These are phyloP conservation scores for Tetrastigma voinierianum DNA, from an alignment of 164 flowering plant species.

Conservation along the genomic window DNA sequence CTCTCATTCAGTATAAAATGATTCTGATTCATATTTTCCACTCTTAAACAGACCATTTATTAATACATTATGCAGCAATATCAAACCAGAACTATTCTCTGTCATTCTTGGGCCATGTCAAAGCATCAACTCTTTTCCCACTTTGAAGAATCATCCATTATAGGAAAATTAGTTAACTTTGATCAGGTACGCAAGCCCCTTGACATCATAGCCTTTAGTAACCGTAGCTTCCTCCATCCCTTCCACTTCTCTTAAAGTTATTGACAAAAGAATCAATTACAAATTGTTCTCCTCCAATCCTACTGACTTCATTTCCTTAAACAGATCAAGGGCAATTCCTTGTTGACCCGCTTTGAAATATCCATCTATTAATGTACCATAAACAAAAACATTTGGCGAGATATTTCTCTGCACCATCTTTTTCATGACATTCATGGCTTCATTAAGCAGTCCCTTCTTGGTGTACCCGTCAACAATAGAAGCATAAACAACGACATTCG, in stretches of 20 bases:
- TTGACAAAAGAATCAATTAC: slow-evolving; percentile 71
- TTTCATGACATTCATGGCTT: slow-evolving; percentile 45
- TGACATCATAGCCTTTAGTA: slow-evolving; percentile 48
- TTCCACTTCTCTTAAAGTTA: slow-evolving; percentile 54
- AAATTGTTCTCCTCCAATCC: slow-evolving; percentile 54
- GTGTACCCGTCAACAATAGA: slow-evolving; percentile 65
- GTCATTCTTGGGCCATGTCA: slow-evolving; percentile 65
- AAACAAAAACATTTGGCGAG: slow-evolving; percentile 53
- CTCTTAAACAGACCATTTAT: slow-evolving; percentile 64
- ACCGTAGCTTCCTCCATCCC: slow-evolving; percentile 61
- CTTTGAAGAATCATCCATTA: slow-evolving; percentile 82
- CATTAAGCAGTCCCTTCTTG: slow-evolving; percentile 63
- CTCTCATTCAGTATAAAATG: slow-evolving; percentile 47
- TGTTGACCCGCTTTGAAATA: slow-evolving; percentile 60
- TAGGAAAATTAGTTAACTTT: slow-evolving; percentile 72
- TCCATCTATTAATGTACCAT: slow-evolving; percentile 65
- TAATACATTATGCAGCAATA: slow-evolving; percentile 65
- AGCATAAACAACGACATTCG: slow-evolving; percentile 63
- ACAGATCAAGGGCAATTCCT: slow-evolving; percentile 55
- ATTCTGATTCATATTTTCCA: slow-evolving; percentile 51
- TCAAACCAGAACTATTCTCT: slow-evolving; percentile 55
- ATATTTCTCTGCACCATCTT: slow-evolving; percentile 48
- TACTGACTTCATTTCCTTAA: slow-evolving; percentile 53
- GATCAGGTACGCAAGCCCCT: slow-evolving; percentile 64
- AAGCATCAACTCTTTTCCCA: slow-evolving; percentile 65